Conservation (phyloP, 2,329 filamentous ascomycete genomes). For the Didymella arachidicola region DNA sequence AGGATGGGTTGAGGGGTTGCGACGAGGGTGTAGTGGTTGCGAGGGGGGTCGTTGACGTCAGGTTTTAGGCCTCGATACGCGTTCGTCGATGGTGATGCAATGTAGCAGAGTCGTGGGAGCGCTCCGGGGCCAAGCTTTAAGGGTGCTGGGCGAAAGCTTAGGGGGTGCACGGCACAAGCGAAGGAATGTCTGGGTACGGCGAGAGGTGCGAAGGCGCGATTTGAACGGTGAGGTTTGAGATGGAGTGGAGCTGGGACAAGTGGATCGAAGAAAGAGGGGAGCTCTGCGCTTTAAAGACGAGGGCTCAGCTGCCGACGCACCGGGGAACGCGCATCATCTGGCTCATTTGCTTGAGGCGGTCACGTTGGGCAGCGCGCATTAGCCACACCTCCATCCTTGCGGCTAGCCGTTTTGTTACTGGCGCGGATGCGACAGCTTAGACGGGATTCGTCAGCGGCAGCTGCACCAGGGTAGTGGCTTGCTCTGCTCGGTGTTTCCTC, state of each 20-base stretch:
- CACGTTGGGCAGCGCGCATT: conserved; percentile 11
- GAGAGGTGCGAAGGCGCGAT: neutral
- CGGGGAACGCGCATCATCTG: conserved; percentile 18
- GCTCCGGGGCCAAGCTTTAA: conserved; percentile 10
- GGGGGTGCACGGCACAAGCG: conserved; percentile 6
- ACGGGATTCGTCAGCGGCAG: conserved; percentile 22
- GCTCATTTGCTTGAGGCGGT: conserved; percentile 4
- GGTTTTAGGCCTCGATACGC: neutral
- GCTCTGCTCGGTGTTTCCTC: neutral
- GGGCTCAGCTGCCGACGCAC: conserved; percentile 15
- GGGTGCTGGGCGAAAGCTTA: conserved; percentile 20
- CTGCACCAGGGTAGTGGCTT: conserved; percentile 12
- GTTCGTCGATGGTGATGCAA: conserved; percentile 10
- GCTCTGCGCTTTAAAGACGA: conserved; percentile 8
- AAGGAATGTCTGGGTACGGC: neutral
- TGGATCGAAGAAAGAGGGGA: neutral
- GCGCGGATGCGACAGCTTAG: conserved; percentile 15
- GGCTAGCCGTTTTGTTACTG: conserved; percentile 13
- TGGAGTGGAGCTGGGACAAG: conserved; percentile 2
- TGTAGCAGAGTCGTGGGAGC: conserved; percentile 5
- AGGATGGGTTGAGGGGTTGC: neutral
- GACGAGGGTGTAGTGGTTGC: neutral
- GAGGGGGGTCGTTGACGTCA: neutral
- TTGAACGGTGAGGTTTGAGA: neutral
- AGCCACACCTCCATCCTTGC: conserved; percentile 20